Conservation (phyloP, 768 basidiomycete genomes). For the Dentipellis sp. region DNA sequence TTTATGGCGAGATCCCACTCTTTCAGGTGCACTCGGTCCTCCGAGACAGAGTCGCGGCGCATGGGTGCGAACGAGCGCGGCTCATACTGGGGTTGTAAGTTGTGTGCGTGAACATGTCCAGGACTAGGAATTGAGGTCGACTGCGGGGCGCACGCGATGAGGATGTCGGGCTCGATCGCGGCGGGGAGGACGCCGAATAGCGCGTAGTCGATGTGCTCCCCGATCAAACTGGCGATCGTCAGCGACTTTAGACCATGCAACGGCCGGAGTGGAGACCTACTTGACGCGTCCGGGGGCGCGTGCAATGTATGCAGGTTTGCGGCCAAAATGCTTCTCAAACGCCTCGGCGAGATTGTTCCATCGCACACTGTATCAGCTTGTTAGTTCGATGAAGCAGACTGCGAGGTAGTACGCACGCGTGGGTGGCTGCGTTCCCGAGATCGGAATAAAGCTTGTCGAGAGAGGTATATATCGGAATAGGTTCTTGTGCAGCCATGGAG, state of each 20-base stretch:
- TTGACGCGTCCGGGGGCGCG: slow-evolving; percentile 79
- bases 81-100: slow-evolving; percentile 50
- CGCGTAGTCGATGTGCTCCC: slow-evolving; percentile 81
- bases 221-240: slow-evolving; percentile 25
- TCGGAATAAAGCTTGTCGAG: slow-evolving; percentile 47
- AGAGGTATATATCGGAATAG: slow-evolving; percentile 53
- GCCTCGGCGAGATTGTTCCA: slow-evolving; percentile 56
- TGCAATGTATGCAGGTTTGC: slow-evolving; percentile 58
- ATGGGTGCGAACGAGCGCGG: slow-evolving; percentile 51
- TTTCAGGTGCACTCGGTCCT: slow-evolving; percentile 31
- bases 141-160: slow-evolving; percentile 62
- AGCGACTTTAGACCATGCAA: slow-evolving; percentile 21
- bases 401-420: slow-evolving; percentile 8
- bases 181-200: slow-evolving; percentile 78
- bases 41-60: slow-evolving; percentile 18
- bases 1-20: slow-evolving; percentile 73
- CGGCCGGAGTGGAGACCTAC: slow-evolving; percentile 26
- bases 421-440: slow-evolving; percentile 36
- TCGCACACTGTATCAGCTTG: slow-evolving; percentile 26
- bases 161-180: slow-evolving; percentile 78
- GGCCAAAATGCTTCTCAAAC: slow-evolving; percentile 56
- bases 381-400: not conserved
- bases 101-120: slow-evolving; percentile 55
- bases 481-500: slow-evolving; percentile 45
- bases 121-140: slow-evolving; percentile 24